Evolutionary conservation across 2,329 filamentous ascomycete species (phyloP), one percentile per base, ranked within the genome.

Genomic region (Ophiostoma angusticollis): DNA sequence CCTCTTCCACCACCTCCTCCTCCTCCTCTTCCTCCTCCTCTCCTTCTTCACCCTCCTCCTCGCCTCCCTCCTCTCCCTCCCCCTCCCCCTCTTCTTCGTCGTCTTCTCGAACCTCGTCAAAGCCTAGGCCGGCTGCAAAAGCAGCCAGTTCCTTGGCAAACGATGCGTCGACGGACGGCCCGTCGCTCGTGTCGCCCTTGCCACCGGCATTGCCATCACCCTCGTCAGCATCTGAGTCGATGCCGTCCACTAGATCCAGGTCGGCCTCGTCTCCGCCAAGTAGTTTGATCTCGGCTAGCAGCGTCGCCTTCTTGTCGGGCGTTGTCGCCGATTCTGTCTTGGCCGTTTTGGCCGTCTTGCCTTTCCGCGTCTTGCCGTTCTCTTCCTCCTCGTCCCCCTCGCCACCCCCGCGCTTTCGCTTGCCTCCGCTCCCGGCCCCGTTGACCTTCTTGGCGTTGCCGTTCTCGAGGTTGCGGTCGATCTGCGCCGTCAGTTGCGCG

Each of bases 261-360:
- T 81, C 78, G 30, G 73, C 65, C 54, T 80, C 72, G 38, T 78
- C 74, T 12, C 78, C 78, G 4, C 76, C 78, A 2, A 82, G 60
- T 12, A 72, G 73, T 46, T 67, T 63, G 45, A 81, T 81, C 50
- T 81, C 78, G 40, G 73, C 67, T 7, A 81, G 58, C 5, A 81
- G 59, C 7, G 46, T 29, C 16, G 41, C 28, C 28, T 47, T 45
- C 34, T 49, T 47, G 43, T 43, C 41, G 44, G 39, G 31, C 6
- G 18, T 17, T n/a, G n/a, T n/a, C n/a, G n/a, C n/a, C n/a, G n/a
- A n/a, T 34, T 29, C 6, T 25, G n/a, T 22, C 21, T 37, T n/a
- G 53, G 50, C 11, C n/a, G 29, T 21, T 18, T 32, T 33, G 17
- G 31, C 18, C 27, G 31, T n/a, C 19, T 43, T 31, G 19, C 6